Base-by-base conservation (phyloP, 2,329 filamentous ascomycete species). In the Sarocladium kiliense region DNA sequence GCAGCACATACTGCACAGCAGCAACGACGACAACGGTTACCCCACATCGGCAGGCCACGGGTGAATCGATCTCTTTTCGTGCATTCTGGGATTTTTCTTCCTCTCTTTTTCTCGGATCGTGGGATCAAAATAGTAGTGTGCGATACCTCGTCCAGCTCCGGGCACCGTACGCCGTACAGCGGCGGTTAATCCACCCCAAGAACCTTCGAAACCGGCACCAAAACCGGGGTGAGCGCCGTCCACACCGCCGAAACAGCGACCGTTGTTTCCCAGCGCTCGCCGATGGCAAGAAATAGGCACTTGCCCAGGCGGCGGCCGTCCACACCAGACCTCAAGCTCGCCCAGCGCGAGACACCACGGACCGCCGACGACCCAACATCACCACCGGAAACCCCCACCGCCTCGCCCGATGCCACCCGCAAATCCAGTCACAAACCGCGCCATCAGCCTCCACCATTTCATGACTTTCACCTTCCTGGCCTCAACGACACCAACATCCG, bases 321-420 rank as follows among this genome's bases (percentile, higher is more conserved):
- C 39, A 75, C 74, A 58, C 74, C 74, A 54, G 71, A 72, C 57
- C 68, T 76, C 61, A 70, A 71, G 47, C 47, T 51, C 47, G 47
- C 47, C n/a, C 47, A 34, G 47, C 47, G 27, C 47, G 47, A 59
- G 60, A 34, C 36, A 19, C 55, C 47, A 53, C 27, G 25, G 47
- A 55, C 56, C 23, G 37, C 57, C 23, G 37, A 66, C 60, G 69
- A 72, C 56, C 75, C 74, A 54, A 72, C 75, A 55, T 78, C 76
- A 62, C 76, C 76, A 59, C 76, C 76, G 39, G 73, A 75, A 51
- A 77, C 75, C 39, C 76, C 76, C 53, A 75, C 72, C 39, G 66
- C 69, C 34, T 68, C 69, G 55, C 69, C 71, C 55, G 63, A 65
- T 27, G 63, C 67, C 57, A 61, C 64, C 53, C 68, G 67, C 61